Evolutionary conservation across 1,139 yeast genomes (phyloP).

Genomic region (Ogataea hybrid): DNA sequence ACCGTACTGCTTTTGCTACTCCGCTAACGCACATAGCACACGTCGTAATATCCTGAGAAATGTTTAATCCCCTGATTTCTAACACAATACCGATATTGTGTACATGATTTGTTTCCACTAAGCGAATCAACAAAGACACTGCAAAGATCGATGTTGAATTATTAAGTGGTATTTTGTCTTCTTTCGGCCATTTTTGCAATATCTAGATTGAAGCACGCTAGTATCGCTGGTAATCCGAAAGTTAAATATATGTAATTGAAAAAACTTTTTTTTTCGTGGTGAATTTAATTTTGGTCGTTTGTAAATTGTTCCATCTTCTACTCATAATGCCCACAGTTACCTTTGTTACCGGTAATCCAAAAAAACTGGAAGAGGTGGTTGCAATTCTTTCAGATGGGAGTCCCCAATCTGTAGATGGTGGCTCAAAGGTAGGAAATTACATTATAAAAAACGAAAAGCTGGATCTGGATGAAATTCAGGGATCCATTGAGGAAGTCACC

Average conservation of each 20-base stretch:
- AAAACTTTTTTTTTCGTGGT: conserved; percentile 1
- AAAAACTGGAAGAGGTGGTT: conserved; percentile 81
- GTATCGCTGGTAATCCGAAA: conserved; percentile 36
- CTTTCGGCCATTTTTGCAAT: conserved; percentile 36
- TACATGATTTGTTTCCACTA: too few species aligned
- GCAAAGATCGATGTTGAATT: conserved; percentile 23
- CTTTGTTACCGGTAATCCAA: conserved; percentile 80
- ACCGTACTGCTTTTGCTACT: too few species aligned
- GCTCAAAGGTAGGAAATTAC: conserved; percentile 47
- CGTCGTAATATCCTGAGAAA: too few species aligned
- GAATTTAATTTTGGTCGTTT: background rate
- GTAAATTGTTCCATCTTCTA: background rate
- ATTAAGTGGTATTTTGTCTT: conserved; percentile 30
- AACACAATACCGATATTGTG: too few species aligned
- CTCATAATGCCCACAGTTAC: conserved; percentile 38
- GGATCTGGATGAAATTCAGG: conserved; percentile 91
- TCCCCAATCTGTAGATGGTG: conserved; percentile 24
- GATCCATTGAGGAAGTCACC: conserved; percentile 79
- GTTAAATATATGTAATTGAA: conserved; percentile 26
- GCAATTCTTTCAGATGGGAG: conserved; percentile 54
- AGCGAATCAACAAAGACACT: too few species aligned
- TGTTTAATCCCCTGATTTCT: too few species aligned
- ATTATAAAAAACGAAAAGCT: conserved; percentile 57
- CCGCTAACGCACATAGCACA: too few species aligned
- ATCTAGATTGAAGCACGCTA: conserved; percentile 29